Conservation (phyloP, 495 filamentous ascomycete species). For the Penicillium riverlandense region DNA sequence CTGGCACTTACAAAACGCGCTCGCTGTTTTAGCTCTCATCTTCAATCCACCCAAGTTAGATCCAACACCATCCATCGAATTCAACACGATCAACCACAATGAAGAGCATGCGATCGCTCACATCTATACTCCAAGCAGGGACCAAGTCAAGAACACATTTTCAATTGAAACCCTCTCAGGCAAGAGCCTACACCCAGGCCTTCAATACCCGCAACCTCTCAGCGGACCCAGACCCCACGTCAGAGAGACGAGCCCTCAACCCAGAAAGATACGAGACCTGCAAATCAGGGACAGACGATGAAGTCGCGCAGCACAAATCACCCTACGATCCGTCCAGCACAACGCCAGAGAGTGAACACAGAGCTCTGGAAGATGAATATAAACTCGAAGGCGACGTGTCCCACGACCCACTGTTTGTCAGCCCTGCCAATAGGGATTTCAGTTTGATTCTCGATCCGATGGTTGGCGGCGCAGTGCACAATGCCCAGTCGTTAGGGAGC, state of each 20-base stretch:
- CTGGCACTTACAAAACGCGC: too few relatives aligned
- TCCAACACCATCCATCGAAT: too few relatives aligned
- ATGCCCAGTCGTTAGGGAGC: conserved; percentile 9
- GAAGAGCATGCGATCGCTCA: too few relatives aligned
- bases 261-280: conserved; percentile 19
- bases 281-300: conserved; percentile 23
- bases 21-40: too few relatives aligned
- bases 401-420: conserved; percentile 19
- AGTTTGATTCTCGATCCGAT: conserved; percentile 15
- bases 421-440: conserved; percentile 20
- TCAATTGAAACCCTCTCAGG: too few relatives aligned
- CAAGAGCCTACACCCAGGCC: too few relatives aligned
- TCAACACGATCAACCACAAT: too few relatives aligned
- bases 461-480: conserved; percentile 6
- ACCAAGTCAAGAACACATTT: too few relatives aligned
- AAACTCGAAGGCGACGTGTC: conserved; percentile 11
- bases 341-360: conserved; percentile 13
- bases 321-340: conserved; percentile 22
- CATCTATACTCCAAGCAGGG: too few relatives aligned
- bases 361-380: conserved; percentile 19
- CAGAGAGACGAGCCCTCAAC: conserved; percentile 17
- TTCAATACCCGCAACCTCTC: too few relatives aligned
- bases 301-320: conserved; percentile 21
- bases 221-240: too few relatives aligned
- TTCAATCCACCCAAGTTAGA: too few relatives aligned